phyloP scores from a whole-genome alignment of 805 yeast species.

The Cyberlindnera japonica region DNA sequence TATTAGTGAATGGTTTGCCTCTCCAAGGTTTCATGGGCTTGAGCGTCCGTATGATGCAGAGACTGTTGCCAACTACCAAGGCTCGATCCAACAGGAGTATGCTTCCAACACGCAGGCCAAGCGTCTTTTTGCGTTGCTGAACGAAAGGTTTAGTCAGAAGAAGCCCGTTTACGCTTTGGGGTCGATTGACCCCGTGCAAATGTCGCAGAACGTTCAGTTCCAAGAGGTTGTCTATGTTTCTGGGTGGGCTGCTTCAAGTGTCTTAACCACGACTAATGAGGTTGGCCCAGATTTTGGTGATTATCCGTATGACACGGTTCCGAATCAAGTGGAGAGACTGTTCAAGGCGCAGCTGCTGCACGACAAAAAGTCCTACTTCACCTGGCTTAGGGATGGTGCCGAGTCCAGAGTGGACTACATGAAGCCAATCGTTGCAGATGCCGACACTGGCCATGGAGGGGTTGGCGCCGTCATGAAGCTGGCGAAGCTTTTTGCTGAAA shows the following conservation, averaged over 20 bases:
- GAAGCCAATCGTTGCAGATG: constrained; percentile 64
- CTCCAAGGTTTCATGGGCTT: constrained; percentile 44
- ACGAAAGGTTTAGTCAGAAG: constrained; percentile 36
- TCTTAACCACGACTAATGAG: constrained; percentile 57
- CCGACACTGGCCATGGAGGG: constrained; percentile 67
- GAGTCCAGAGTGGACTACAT: constrained; percentile 42
- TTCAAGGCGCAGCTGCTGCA: constrained; percentile 57
- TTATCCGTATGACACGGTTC: constrained; percentile 66
- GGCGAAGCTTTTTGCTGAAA: constrained; percentile 62
- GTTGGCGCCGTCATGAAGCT: constrained; percentile 59
- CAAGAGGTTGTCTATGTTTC: constrained; percentile 53
- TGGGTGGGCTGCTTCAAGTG: constrained; percentile 61
- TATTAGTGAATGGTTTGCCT: constrained; percentile 48
- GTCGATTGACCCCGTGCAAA: constrained; percentile 58
- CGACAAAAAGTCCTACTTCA: constrained; percentile 46
- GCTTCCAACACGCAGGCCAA: constrained; percentile 52
- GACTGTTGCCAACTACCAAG: constrained; percentile 51
- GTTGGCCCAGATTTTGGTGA: constrained; percentile 67
- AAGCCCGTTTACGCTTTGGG: constrained; percentile 57
- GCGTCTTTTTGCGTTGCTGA: constrained; percentile 44
- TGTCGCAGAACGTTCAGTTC: constrained; percentile 50
- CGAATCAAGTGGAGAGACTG: constrained; percentile 59
- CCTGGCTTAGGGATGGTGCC: constrained; percentile 31
- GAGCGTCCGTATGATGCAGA: constrained; percentile 50
- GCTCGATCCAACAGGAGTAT: constrained; percentile 39